Base-by-base conservation (phyloP, 495 filamentous ascomycete genomes). In the Hyaloscypha variabilis region DNA sequence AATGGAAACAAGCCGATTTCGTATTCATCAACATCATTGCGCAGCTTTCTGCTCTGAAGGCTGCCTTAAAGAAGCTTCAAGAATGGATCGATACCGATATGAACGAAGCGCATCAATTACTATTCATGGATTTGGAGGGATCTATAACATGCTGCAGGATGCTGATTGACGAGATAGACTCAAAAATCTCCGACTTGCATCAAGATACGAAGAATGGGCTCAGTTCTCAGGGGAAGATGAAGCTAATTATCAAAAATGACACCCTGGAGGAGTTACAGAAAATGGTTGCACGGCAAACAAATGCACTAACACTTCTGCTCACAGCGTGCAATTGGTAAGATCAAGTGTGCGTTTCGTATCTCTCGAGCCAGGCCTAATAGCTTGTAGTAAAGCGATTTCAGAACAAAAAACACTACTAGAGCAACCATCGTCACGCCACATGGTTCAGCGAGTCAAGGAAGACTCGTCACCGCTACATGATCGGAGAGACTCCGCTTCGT, bases 71-170 rank as follows among this genome's bases (percentile, higher is more conserved):
- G 14, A 67, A 71, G 58, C 70, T 74, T 53, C 63, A 69, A 61
- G 64, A 68, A 60, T 74, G 71, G 71, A 62, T 70, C 14, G 60
- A 67, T 23, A 8, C 25, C 8, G 60, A 58, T 28, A 42, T 62
- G 10, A 57, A 55, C 3, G 66, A 68, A 28, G 60, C 54, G n/a
- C 71, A 74, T 62, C 61, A 73, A 39, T 71, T 73, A 30, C 60
- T 73, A 2, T 56, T 69, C 29, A 73, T 74, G 60, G 72, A 72
- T 55, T 62, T 72, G n/a, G 67, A 69, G 39, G 57, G 58, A 5
- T 71, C 67, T 14, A 31, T 72, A 30, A 50, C 57, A 6, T 70
- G 65, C 46, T 71, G 68, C 49, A 17, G 54, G 24, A 31, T 69
- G 31, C 68, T 72, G 1, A 54, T 69, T 46, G n/a, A 17, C 19